Evolutionary conservation across 768 basidiomycete species (phyloP).

Genomic region (Rhizopogon sp.): DNA sequence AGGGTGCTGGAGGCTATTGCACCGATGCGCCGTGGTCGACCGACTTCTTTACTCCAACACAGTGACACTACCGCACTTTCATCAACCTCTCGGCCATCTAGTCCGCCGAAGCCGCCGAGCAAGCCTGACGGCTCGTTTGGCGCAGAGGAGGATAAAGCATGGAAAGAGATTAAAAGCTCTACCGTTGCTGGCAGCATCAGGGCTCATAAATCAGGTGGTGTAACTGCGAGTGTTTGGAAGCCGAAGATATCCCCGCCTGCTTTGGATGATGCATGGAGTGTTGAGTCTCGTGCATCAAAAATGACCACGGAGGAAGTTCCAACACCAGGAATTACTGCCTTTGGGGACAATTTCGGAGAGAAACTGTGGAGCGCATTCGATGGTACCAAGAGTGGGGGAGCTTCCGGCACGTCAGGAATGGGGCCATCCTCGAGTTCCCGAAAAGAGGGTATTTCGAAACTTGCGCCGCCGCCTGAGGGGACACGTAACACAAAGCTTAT

Average conservation of each 20-base stretch:
- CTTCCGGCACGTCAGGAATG: neutral
- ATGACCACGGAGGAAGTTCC: conserved; percentile 17
- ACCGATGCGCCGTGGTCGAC: conserved; percentile 72
- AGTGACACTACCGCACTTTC: conserved; percentile 25
- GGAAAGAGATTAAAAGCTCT: conserved; percentile 35
- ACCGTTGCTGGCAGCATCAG: conserved; percentile 7
- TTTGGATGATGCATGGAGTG: conserved; percentile 37
- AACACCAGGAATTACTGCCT: conserved; percentile 34
- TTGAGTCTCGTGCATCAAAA: conserved; percentile 22
- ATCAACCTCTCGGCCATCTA: conserved; percentile 22
- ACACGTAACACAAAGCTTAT: conserved; percentile 27
- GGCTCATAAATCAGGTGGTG: conserved; percentile 22
- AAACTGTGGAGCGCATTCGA: conserved; percentile 53
- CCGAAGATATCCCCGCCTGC: conserved; percentile 15
- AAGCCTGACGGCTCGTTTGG: conserved; percentile 20
- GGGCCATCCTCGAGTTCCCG: conserved; percentile 4
- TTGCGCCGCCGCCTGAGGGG: conserved; percentile 22
- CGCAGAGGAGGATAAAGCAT: conserved; percentile 41
- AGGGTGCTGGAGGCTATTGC: conserved; percentile 77
- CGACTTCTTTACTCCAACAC: conserved; percentile 34
- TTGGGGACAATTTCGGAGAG: conserved; percentile 65
- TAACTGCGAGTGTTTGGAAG: conserved; percentile 22
- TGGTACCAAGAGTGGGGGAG: conserved; percentile 8
- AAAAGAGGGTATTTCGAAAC: conserved; percentile 17
- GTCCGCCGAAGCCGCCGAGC: conserved; percentile 13